Evolutionary conservation across 768 basidiomycete genomes (phyloP), one percentile per base, ranked within the genome.

Genomic region (Royoungia palumana): DNA sequence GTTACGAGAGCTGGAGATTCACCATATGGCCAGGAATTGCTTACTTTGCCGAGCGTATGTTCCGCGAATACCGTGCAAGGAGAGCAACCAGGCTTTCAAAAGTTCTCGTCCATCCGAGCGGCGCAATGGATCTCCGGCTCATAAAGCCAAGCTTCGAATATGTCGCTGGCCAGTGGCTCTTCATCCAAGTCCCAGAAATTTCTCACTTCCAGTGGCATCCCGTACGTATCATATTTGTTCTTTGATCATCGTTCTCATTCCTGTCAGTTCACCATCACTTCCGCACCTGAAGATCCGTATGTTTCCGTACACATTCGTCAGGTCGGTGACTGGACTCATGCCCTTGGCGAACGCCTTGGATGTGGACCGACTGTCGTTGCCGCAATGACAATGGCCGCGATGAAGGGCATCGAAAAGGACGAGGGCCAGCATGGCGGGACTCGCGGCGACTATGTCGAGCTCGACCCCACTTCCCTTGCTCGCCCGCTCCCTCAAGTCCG

Each of bases 81-180:
- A 79, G 79, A 50, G 73, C 84, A 6, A 96, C 94, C 21, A 76
- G 79, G 41, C 73, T 97, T 51, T 86, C 84, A 49, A 89, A 89
- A 68, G 89, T 94, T 48, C 78, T 94, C 43, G 81, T 94, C 46
- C 93, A 95, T 63, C 91, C 94, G 8, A 87, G 87, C 60, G 89
- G 88, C 56, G 89, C 89, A 17, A 93, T 97, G 89, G 92, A 96
- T 67, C 76, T 96, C 39, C 87, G 92, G 40, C 94, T 96, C 62
- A 68, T 85, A 64, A 96, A 96, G 71, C 88, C 90, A 7, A 87
- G 84, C 65, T 89, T 96, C 77, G 89, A 86, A 63, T 94, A 96
- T 70, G 86, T 85, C 41, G 79, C 90, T 27, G 92, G 92, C 11
- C 90, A 94, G 72, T 94, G 92, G 92, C 72, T 94, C 22, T 94